Base-by-base conservation (phyloP, 768 basidiomycete species). In the Trichaptum fuscoviolaceum region DNA sequence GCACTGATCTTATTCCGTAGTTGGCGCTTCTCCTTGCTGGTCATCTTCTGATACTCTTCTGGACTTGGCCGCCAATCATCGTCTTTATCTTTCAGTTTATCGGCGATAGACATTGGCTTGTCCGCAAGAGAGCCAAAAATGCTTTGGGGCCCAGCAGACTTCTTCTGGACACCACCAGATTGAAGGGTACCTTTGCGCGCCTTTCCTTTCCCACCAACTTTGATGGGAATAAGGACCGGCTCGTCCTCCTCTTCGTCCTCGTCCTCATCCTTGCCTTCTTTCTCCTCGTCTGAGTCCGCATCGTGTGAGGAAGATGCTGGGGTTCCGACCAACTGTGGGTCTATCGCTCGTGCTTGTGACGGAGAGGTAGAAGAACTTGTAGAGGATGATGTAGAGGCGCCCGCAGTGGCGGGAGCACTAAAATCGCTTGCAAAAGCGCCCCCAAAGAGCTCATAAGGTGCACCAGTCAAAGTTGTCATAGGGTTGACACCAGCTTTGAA, bases 1-100 rank as follows among this genome's bases (percentile, higher is more conserved):
- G 96, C 96, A 70, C 89, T 91, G 71, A 98, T 95, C 87, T 99
- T 99, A 81, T 99, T 99, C 63, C 96, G 77, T 58, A 99, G 80
- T 76, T 99, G 96, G 9, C 97, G 81, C 78, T 99, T 99, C 81
- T 99, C 96, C 79, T 96, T 98, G 72, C 88, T 90, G 6, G 87
- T 87, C 86, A 99, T 91, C 77, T 94, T 98, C 74, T 92, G 89
- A 80, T 98, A 97, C 68, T 95, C 95, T 70, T 97, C 96, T 0
- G 95, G 90, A 3, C 87, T 84, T 8, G 93, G 93, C 62, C 92
- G 84, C 91, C 92, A 93, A 70, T 94, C 91, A 35, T 89, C 90
- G 59, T 86, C 83, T 6, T 84, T 81, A 52, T 83, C 82, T 9
- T 80, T 78, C 42, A 52, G 42, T 52, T 71, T 81, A 67, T 65